phyloP scores from a whole-genome alignment of 352 stramenopile species.

The Phytophthora pseudosyringae region DNA sequence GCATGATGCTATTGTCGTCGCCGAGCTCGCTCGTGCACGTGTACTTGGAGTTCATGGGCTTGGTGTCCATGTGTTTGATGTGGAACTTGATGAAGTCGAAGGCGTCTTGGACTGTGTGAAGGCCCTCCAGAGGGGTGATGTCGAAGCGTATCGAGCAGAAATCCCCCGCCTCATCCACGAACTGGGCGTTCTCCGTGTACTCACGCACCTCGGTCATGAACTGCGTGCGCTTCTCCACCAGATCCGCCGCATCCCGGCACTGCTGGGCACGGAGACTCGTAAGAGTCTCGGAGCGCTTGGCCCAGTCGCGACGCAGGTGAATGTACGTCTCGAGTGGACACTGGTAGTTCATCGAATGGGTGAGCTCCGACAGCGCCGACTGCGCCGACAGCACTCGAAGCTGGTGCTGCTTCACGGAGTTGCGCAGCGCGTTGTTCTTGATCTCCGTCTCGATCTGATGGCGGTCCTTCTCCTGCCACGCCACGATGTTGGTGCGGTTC shows the following conservation, averaged over 20 bases:
- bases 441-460: constrained; percentile 37
- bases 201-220: constrained; percentile 47
- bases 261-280: constrained; percentile 43
- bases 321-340: constrained; percentile 54
- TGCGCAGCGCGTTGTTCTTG: constrained; percentile 39
- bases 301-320: constrained; percentile 41
- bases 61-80: constrained; percentile 49
- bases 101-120: constrained; percentile 39
- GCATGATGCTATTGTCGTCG: constrained; percentile 39
- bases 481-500: constrained; percentile 33
- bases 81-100: constrained; percentile 51
- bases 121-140: constrained; percentile 37
- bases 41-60: constrained; percentile 35
- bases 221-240: constrained; percentile 53
- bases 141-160: constrained; percentile 54
- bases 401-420: constrained; percentile 43
- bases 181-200: constrained; percentile 48
- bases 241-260: constrained; percentile 40
- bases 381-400: constrained; percentile 42
- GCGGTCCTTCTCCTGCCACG: constrained; percentile 37
- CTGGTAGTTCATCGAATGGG: constrained; percentile 31
- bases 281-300: constrained; percentile 37
- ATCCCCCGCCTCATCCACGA: constrained; percentile 48
- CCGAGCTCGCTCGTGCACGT: constrained; percentile 35
- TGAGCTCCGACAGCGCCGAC: constrained; percentile 45